These are phyloP conservation scores for Colletotrichum tamarilloi DNA, from an alignment of 2,329 filamentous ascomycete species.

Conservation along the genomic window DNA sequence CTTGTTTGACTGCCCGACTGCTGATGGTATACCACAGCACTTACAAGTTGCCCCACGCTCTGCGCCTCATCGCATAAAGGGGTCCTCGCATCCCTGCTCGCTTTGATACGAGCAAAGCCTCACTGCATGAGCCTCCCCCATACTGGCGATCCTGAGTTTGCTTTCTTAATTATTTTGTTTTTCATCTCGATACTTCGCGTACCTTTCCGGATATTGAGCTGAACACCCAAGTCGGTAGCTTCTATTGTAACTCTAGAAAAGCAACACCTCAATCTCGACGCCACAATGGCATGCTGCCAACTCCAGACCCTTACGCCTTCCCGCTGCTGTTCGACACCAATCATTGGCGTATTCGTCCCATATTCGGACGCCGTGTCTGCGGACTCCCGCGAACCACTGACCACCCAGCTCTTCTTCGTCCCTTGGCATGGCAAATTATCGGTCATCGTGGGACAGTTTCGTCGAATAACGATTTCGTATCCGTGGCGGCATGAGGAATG, in stretches of 20 bases:
- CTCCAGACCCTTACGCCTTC: background rate
- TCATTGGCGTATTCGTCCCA: background rate
- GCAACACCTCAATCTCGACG: slow-evolving; percentile 16
- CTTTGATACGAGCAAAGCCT: slow-evolving; percentile 28
- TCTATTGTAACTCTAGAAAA: slow-evolving; percentile 4
- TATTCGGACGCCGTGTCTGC: slow-evolving; percentile 20
- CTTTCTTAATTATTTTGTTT: background rate
- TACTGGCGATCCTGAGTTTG: slow-evolving; percentile 6
- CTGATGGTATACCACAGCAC: background rate
- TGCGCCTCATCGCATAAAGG: slow-evolving; percentile 35
- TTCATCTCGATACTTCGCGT: background rate
- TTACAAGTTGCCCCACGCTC: slow-evolving; percentile 6
- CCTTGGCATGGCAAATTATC: background rate
- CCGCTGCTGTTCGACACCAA: slow-evolving; percentile 11
- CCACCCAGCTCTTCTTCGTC: background rate
- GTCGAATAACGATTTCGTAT: background rate
- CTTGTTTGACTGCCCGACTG: background rate
- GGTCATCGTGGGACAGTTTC: background rate
- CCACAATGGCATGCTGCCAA: background rate
- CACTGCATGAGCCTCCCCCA: slow-evolving; percentile 28
- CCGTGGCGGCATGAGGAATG: background rate
- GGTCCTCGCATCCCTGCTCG: slow-evolving; percentile 22
- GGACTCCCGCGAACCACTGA: slow-evolving; percentile 19
- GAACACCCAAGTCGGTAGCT: background rate
- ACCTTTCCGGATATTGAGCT: background rate